These are phyloP conservation scores for Vanrija humicola DNA, from an alignment of 1,284 basidiomycete genomes.

Conservation along the genomic window DNA sequence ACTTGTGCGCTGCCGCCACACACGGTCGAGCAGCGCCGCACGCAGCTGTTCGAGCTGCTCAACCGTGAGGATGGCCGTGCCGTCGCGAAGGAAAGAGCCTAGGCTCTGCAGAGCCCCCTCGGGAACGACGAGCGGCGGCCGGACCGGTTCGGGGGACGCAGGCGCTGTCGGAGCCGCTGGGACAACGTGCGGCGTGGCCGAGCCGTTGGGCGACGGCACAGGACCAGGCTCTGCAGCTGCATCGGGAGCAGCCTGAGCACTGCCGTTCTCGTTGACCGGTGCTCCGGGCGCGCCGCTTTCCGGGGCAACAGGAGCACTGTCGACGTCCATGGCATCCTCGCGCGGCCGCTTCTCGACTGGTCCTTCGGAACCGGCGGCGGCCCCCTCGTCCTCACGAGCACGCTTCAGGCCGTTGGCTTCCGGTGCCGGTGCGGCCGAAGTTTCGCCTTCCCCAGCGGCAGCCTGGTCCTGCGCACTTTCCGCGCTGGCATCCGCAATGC, in stretches of 20 bases:
- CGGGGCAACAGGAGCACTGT: constrained; percentile 12
- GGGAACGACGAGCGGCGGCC: constrained; percentile 32
- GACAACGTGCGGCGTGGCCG: constrained; percentile 2
- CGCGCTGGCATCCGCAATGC: too few species aligned
- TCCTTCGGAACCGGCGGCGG: constrained; percentile 16
- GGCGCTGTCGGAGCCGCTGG: constrained; percentile 5
- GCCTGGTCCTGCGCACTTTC: background rate
- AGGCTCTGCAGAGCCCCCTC: constrained; percentile 20
- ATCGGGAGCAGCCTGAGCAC: background rate
- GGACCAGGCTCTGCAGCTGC: background rate
- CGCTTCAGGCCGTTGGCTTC: constrained; percentile 25
- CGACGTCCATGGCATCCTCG: constrained; percentile 56
- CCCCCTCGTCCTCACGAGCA: constrained; percentile 20
- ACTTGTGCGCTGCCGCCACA: constrained; percentile 74
- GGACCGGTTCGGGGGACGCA: too few species aligned
- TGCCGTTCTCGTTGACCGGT: background rate
- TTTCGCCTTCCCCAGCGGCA: background rate
- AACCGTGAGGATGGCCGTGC: constrained; percentile 62
- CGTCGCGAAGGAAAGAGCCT: constrained; percentile 14
- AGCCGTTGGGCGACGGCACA: background rate
- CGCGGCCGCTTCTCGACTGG: constrained; percentile 63
- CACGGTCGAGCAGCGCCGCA: constrained; percentile 69
- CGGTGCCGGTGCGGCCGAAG: background rate
- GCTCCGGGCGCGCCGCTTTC: background rate
- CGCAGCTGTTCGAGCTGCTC: constrained; percentile 93